A percentile compares a stretch with the other conserved stretches of the same genome.
Conservation (phyloP, 1,284 basidiomycete species). For the Heterobasidion irregulare region DNA sequence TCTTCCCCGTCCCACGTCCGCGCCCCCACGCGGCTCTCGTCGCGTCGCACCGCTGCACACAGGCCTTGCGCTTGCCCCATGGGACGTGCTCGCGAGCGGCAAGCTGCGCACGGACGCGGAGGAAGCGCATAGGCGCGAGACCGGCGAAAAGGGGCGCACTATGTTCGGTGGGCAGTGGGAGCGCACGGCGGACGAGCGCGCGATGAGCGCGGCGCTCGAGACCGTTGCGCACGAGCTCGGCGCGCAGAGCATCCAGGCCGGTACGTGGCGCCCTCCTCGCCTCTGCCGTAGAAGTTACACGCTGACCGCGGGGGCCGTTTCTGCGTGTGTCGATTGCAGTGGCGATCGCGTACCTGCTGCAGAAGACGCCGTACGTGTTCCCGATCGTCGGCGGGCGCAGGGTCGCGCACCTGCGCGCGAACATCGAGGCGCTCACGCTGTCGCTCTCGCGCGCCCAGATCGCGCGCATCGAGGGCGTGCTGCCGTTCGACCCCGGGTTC, state of each 20-base stretch:
- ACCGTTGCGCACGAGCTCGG: constrained; percentile 32
- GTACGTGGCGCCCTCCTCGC: constrained; percentile 9
- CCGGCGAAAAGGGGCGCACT: constrained; percentile 11
- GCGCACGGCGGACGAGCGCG: constrained; percentile 12
- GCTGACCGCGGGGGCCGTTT: not conserved
- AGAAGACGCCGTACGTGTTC: constrained; percentile 20
- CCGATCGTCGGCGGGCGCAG: constrained; percentile 26
- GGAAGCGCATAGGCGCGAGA: constrained; percentile 15
- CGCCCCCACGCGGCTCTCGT: no score
- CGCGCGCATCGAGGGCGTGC: constrained; percentile 2
- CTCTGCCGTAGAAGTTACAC: not conserved
- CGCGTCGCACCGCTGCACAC: no score
- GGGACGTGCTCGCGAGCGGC: constrained; percentile 28
- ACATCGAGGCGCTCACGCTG: constrained; percentile 23
- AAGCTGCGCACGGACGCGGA: constrained; percentile 26
- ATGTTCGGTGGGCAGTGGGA: constrained; percentile 10
- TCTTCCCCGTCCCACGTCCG: not conserved
- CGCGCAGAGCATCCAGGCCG: constrained; percentile 20
- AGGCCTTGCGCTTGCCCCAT: constrained; percentile 33
- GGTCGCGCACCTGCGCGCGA: constrained; percentile 21
- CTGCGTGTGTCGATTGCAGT: no score
- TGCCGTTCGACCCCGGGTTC: constrained; percentile 4
- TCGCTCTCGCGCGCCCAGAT: constrained; percentile 21
- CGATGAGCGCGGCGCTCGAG: constrained; percentile 14
- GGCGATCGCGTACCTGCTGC: constrained; percentile 13